These are phyloP conservation scores for Sordaria brevicollis DNA, from an alignment of 495 filamentous ascomycete species.

Conservation along the genomic window DNA sequence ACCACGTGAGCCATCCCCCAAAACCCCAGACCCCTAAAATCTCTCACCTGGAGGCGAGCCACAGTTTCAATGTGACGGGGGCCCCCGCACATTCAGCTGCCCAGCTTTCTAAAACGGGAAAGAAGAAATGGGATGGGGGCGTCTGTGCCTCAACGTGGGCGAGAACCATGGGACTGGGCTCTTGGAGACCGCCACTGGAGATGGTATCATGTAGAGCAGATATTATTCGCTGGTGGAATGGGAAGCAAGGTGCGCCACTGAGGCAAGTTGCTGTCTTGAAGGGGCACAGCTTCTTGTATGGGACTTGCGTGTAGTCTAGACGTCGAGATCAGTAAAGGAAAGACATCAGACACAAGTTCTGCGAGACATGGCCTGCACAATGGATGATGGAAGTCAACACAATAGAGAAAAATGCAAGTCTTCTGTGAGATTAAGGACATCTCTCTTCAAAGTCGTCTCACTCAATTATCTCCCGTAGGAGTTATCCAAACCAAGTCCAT, in stretches of 20 bases:
- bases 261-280: neutral
- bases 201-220: neutral
- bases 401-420: neutral
- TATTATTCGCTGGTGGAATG: neutral
- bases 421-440: neutral
- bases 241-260: neutral
- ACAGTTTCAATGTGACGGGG: neutral
- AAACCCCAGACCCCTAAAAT: neutral
- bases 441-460: neutral
- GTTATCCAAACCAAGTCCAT: neutral
- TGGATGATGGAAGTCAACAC: no score
- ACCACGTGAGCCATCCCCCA: neutral
- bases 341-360: no score
- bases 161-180: neutral
- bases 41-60: no score
- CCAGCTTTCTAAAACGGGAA: neutral
- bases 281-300: neutral
- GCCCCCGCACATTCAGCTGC: neutral
- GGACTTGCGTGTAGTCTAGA: neutral
- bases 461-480: neutral
- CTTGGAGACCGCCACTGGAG: neutral
- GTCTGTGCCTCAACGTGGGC: neutral
- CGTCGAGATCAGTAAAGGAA: neutral
- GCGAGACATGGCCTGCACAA: no score
- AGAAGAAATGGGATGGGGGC: neutral